A percentile compares a stretch with the other conserved stretches of the same genome.
Conservation (phyloP, 108 stramenopile genomes). For the Nannochloropsis granulata region DNA sequence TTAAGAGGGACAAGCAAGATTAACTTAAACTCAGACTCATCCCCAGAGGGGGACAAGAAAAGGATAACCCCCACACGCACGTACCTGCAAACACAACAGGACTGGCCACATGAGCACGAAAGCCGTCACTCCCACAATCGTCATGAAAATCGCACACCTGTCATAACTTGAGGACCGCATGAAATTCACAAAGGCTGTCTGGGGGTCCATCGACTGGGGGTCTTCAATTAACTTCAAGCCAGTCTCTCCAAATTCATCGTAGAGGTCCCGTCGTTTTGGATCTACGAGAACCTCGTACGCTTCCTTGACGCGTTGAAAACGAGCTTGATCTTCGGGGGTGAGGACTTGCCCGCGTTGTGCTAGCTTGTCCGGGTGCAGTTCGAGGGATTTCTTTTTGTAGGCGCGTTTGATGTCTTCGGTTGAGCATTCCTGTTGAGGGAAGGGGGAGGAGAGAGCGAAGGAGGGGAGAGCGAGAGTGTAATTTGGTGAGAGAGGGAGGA, state of each 20-base stretch:
- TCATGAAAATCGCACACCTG: not conserved
- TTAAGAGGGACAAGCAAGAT: too few relatives aligned
- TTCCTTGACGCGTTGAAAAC: slow-evolving; percentile 75
- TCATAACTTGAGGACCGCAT: not conserved
- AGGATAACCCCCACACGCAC: too few relatives aligned
- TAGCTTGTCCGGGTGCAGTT: slow-evolving; percentile 94
- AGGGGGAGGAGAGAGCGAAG: not conserved
- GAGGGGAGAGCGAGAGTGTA: not conserved
- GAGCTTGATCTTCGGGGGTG: slow-evolving; percentile 53
- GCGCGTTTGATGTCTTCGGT: slow-evolving; percentile 73
- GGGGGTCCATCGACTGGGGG: slow-evolving; percentile 4
- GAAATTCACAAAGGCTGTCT: not conserved
- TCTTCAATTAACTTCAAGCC: slow-evolving; percentile 34
- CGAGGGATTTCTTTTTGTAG: slow-evolving; percentile 70
- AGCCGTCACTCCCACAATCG: not conserved
- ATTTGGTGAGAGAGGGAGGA: too few relatives aligned
- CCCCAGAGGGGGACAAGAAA: too few relatives aligned
- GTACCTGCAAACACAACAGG: not conserved
- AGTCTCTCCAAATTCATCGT: slow-evolving; percentile 34
- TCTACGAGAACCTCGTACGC: slow-evolving; percentile 61
- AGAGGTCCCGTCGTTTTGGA: slow-evolving; percentile 24
- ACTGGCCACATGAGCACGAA: not conserved
- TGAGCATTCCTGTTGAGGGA: not conserved
- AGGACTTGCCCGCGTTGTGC: slow-evolving; percentile 64
- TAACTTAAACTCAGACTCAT: too few relatives aligned